Base-by-base conservation (phyloP, 768 basidiomycete species). In the Neoboletus subvelutipes region DNA sequence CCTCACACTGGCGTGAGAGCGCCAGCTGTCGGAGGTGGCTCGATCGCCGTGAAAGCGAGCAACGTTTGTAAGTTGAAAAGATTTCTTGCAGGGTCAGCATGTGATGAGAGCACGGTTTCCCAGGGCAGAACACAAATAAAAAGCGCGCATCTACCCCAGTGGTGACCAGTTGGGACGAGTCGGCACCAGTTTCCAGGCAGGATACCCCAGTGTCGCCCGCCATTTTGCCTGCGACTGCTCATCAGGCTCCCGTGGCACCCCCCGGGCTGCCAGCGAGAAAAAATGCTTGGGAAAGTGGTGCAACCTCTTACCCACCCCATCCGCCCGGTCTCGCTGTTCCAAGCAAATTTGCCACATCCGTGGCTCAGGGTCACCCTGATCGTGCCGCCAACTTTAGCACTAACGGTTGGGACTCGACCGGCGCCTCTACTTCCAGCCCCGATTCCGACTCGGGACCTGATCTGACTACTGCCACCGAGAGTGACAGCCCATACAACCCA, bases 11-110 rank as follows among this genome's bases (percentile, higher is more conserved):
- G 33, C 20, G 18, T 39, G 12, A 69, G 52, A 52, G 3, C 47
- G 50, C 70, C 70, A 48, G 70, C 70, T 22, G 45, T 72, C 26
- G 70, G 68, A 1, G 70, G 70, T 20, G 70, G 70, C 7, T 41
- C 61, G 7, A 31, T 73, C 24, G 33, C 22, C 3, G 66, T 71
- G 18, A 71, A 73, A 56, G 57, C 66, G 18, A 55, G 28, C 49
- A 67, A 70, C 41, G 64, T 71, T 53, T 71, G 70, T 71, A 43
- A 56, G 70, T 70, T 8, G 18, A 43, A n/a, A 15, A 10, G 4
- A 22, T 8, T 36, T 11, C 36, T 17, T 24, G 1, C 9, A 18
- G 37, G 29, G 15, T n/a, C 18, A 10, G 11, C 46, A 22, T n/a
- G 5, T 60, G 22, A 54, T n/a, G n/a, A 40, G 20, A 1, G 1